These are phyloP conservation scores for Cruciata laevipes DNA, from an alignment of 257 asterid species.

Conservation along the genomic window DNA sequence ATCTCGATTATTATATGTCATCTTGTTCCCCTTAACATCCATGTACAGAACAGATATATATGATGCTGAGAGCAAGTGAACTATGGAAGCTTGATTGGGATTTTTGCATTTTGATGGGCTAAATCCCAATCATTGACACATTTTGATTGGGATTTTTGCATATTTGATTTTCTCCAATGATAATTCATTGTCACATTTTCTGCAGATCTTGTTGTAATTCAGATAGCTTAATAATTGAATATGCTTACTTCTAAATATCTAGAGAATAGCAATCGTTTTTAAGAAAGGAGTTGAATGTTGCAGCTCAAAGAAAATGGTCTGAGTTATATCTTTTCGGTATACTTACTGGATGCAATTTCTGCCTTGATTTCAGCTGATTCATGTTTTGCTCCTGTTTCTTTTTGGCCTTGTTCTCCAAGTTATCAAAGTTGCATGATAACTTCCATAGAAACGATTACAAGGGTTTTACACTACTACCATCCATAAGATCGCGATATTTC, in stretches of 20 bases:
- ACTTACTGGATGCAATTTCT: background rate
- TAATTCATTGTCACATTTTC: background rate
- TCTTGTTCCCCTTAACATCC: constrained; percentile 20
- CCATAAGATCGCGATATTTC: background rate
- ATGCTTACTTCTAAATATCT: background rate
- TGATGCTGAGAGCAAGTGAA: constrained; percentile 43
- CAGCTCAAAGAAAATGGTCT: background rate
- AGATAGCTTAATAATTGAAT: constrained; percentile 1
- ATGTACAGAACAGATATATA: constrained; percentile 32
- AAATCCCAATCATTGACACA: no score
- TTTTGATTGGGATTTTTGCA: background rate
- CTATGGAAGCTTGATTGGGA: background rate
- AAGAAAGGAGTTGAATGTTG: background rate
- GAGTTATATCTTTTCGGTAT: background rate
- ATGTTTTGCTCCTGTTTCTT: background rate
- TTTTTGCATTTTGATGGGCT: constrained; percentile 1
- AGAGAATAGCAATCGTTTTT: background rate
- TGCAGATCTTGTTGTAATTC: background rate
- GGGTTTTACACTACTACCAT: background rate
- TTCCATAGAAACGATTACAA: background rate
- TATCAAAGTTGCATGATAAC: background rate
- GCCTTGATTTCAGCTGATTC: no score
- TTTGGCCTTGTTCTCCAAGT: background rate
- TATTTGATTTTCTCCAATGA: background rate
- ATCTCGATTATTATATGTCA: background rate